Base-by-base conservation (phyloP, 1,284 basidiomycete genomes). In the Singerocomus inundabilis region DNA sequence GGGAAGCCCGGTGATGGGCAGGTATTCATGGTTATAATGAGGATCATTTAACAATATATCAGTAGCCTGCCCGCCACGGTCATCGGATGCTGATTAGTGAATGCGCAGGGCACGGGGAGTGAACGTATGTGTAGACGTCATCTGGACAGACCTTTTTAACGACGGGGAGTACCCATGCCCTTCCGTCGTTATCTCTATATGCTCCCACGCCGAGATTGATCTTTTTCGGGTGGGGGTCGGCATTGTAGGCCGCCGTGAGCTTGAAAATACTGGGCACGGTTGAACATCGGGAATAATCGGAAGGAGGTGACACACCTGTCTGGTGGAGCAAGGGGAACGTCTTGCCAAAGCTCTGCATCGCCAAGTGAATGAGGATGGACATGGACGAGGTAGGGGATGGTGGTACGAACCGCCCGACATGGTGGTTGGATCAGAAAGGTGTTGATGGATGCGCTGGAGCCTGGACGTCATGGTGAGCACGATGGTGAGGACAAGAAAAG, bases 161-260 rank as follows among this genome's bases (percentile, higher is more conserved):
- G 29, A 93, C 91, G 18, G 94, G 94, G n/a, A 96, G 81, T 18
- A 96, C 82, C 85, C 92, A 97, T 3, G 93, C 85, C 70, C 88
- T 92, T 63, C 80, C 84, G 59, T 88, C 71, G 62, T 95, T 82
- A 62, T 96, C 93, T 49, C 93, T 77, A 68, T 95, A 95, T 2
- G 93, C 93, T 38, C 91, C 90, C 28, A 95, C 84, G 40, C 94
- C 91, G 16, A 99, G 79, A 72, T 98, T 98, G 67, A 98, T 79
- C 75, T 98, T 98, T 57, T 88, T 75, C 8, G 82, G 76, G 68
- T 80, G 82, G 1, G 79, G 69, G 69, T 98, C 94, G 30, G 84
- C 83, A 66, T 96, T 92, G 80, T 85, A 96, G 0, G 89, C 83
- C 2, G 88, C 85, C 1, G 91, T 93, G 54, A 98, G 80, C 74